Conservation (phyloP, 805 yeast species). For the Jamesozyma spencerorum region DNA sequence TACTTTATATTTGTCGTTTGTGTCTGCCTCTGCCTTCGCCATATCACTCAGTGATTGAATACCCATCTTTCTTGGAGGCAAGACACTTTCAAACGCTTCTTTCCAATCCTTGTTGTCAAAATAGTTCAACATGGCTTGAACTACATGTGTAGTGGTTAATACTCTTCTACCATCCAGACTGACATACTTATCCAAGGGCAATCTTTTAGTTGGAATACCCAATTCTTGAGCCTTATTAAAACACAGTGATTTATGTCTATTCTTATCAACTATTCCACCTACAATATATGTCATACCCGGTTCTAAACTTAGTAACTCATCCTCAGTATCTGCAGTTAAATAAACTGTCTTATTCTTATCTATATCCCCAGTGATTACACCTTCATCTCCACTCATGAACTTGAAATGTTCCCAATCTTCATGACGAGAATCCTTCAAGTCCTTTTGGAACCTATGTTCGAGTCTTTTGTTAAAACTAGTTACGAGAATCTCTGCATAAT, state of each 20-base stretch:
- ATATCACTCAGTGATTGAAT: slow-evolving; percentile 2
- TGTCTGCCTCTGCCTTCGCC: neutral
- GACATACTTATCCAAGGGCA: slow-evolving; percentile 83
- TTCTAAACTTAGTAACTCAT: slow-evolving; percentile 51
- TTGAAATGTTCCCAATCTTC: slow-evolving; percentile 58
- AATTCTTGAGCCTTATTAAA: slow-evolving; percentile 66
- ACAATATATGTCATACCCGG: slow-evolving; percentile 71
- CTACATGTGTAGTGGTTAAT: slow-evolving; percentile 90
- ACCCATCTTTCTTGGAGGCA: slow-evolving; percentile 70
- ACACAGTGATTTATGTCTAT: slow-evolving; percentile 76
- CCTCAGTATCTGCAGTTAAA: slow-evolving; percentile 80
- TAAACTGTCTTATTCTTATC: slow-evolving; percentile 46
- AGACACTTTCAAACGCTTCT: slow-evolving; percentile 71
- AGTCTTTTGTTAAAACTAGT: slow-evolving; percentile 60
- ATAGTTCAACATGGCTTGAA: slow-evolving; percentile 76
- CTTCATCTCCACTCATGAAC: slow-evolving; percentile 37
- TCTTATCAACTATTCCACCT: slow-evolving; percentile 96
- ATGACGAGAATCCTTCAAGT: slow-evolving; percentile 45
- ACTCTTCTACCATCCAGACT: slow-evolving; percentile 79
- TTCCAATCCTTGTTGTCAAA: slow-evolving; percentile 76
- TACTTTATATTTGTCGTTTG: neutral
- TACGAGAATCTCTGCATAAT: slow-evolving; percentile 49
- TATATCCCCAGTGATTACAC: slow-evolving; percentile 25
- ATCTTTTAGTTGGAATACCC: slow-evolving; percentile 62
- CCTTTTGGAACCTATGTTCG: slow-evolving; percentile 56